Base-by-base conservation (phyloP, 129 eudicot species). In the Solidago caesia region DNA sequence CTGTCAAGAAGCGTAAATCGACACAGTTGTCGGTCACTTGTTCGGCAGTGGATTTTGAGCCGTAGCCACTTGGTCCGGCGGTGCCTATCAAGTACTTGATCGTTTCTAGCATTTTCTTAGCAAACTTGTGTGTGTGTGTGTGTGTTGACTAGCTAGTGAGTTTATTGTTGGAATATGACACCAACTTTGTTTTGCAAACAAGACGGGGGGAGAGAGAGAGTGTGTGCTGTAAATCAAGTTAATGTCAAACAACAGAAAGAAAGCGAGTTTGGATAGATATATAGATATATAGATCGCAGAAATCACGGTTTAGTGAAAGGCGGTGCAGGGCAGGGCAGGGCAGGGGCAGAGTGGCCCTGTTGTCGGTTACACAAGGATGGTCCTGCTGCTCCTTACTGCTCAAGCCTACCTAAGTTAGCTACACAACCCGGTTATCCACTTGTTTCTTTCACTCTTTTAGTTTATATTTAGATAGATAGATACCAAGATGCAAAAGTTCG, bases 31-130 rank as follows among this genome's bases (percentile, higher is more conserved):
- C 83, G 33, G 96, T 88, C 69, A 90, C 96, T 58, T 83, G 87
- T 49, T 89, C 98, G 68, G 94, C 99, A 68, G 99, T 94, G 66
- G 99, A 80, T 68, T 85, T 94, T 16, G 97, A 90, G 82, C 99
- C 89, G 82, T 70, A 88, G n/a, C 99, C 99, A 69, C 96, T 91
- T 0, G 96, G 81, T 8, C 99, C 99, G 63, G 87, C 80, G 52
- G 97, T 77, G 76, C 99, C 99, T 58, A 79, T 75, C 11, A 91
- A 78, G 82, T 94, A 94, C 72, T 87, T 91, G 1, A 91, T 43
- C 0, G 90, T 84, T 72, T 87, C 87, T 7, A 94, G 81, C 99
- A 94, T 89, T 41, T 72, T 72, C 6, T 11, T 8, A 11, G 11
- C 6, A 44, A 65, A 15, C 13, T 62, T 8, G 11, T 56, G 7